These are phyloP conservation scores for Biscutella laevigata DNA, from an alignment of 441 rosid genomes.

Conservation along the genomic window DNA sequence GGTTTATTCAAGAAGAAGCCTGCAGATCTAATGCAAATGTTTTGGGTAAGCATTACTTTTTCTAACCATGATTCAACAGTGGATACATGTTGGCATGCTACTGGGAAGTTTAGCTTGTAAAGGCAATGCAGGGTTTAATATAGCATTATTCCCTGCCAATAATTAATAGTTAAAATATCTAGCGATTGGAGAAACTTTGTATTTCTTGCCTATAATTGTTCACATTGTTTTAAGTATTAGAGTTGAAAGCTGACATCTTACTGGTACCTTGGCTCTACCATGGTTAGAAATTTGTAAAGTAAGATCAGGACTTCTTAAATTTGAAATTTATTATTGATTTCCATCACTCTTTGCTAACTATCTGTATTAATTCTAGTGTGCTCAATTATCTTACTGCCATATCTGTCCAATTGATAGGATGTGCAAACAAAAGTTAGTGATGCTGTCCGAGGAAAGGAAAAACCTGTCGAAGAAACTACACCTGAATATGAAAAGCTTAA, in stretches of 20 bases:
- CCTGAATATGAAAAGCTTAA: constrained; percentile 90
- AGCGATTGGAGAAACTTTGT: not conserved
- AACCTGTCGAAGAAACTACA: constrained; percentile 93
- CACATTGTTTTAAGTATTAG: not conserved
- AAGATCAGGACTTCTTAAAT: not conserved
- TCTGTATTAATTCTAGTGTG: not conserved
- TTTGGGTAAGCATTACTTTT: constrained; percentile 52
- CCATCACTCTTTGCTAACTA: not conserved
- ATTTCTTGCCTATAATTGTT: not conserved
- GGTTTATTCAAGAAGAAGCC: constrained; percentile 90
- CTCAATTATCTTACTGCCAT: constrained; percentile 5
- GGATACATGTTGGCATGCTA: not conserved
- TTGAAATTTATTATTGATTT: not conserved
- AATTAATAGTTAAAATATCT: not conserved
- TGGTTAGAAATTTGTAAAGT: not conserved
- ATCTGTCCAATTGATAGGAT: constrained; percentile 44
- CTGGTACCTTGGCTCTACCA: not conserved
- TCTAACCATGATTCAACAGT: constrained; percentile 7
- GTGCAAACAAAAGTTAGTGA: constrained; percentile 92
- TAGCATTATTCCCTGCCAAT: not conserved
- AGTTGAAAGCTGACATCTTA: constrained; percentile 1
- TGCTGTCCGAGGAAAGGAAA: constrained; percentile 94
- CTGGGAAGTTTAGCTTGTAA: not conserved
- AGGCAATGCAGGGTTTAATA: not conserved
- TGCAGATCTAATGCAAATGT: constrained; percentile 85